Percentiles rank a stretch among this genome's conserved stretches.
phyloP scores from a whole-genome alignment of 768 basidiomycete genomes.

The Pleurotus eryngii region DNA sequence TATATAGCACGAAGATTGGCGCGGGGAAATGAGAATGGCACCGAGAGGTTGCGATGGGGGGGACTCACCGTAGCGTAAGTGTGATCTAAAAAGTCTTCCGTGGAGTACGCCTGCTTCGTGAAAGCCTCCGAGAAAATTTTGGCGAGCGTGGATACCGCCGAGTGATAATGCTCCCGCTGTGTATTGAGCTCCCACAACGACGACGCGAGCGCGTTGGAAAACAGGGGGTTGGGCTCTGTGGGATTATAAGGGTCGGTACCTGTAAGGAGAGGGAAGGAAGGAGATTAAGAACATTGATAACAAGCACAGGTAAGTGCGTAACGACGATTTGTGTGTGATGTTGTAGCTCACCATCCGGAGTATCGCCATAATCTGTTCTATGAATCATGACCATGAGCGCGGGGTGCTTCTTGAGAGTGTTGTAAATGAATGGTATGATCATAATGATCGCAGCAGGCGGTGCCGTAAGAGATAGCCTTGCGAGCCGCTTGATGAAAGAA shows the following conservation, averaged over 20 bases:
- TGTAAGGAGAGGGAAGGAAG: neutral
- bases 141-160: conserved; percentile 81
- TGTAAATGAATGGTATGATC: conserved; percentile 92
- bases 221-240: conserved; percentile 66
- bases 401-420: conserved; percentile 88
- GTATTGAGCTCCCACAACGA: conserved; percentile 91
- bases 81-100: conserved; percentile 98
- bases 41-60: neutral
- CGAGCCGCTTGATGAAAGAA: conserved; percentile 90
- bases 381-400: conserved; percentile 94
- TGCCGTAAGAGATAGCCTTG: conserved; percentile 78
- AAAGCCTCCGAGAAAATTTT: conserved; percentile 89
- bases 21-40: neutral
- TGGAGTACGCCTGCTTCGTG: conserved; percentile 85
- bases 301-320: neutral
- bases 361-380: conserved; percentile 39
- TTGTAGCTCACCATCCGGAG: conserved; percentile 29
- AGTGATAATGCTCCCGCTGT: conserved; percentile 79
- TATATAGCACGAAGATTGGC: neutral
- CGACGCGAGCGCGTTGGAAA: conserved; percentile 78
- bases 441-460: conserved; percentile 90
- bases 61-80: conserved; percentile 74
- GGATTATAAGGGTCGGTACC: conserved; percentile 62
- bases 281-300: neutral
- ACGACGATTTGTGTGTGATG: too few relatives aligned